phyloP scores from a whole-genome alignment of 352 stramenopile species.

The Globisporangium spinosum region DNA sequence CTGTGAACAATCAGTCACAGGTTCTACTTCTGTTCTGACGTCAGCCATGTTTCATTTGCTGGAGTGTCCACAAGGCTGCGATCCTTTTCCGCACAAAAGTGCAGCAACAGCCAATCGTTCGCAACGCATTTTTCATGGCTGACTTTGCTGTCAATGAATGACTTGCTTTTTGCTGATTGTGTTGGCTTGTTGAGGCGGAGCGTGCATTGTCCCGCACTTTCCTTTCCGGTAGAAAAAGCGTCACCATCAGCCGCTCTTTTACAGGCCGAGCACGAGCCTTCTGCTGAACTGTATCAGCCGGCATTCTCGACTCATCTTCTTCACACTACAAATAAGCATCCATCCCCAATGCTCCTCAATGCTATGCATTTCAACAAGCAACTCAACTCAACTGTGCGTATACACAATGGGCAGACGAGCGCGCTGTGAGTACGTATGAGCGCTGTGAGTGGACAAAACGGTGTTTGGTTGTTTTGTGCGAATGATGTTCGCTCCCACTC shows the following conservation, averaged over 20 bases:
- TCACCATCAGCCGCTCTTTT: neutral
- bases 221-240: neutral
- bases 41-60: neutral
- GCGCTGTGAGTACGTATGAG: neutral
- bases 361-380: neutral
- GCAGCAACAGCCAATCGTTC: neutral
- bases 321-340: neutral
- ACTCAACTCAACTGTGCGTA: neutral
- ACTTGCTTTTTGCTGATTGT: neutral
- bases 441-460: neutral
- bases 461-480: neutral
- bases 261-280: neutral
- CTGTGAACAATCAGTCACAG: neutral
- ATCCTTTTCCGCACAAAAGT: neutral
- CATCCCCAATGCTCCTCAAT: neutral
- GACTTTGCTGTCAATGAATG: neutral
- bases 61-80: neutral
- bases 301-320: neutral
- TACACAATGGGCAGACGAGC: neutral
- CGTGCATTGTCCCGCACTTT: neutral
- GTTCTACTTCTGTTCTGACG: constrained; percentile 1
- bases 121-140: neutral
- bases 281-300: neutral
- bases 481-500: neutral
- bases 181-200: neutral